Base-by-base conservation (phyloP, 2,329 filamentous ascomycete species). In the Colletotrichum sp. region DNA sequence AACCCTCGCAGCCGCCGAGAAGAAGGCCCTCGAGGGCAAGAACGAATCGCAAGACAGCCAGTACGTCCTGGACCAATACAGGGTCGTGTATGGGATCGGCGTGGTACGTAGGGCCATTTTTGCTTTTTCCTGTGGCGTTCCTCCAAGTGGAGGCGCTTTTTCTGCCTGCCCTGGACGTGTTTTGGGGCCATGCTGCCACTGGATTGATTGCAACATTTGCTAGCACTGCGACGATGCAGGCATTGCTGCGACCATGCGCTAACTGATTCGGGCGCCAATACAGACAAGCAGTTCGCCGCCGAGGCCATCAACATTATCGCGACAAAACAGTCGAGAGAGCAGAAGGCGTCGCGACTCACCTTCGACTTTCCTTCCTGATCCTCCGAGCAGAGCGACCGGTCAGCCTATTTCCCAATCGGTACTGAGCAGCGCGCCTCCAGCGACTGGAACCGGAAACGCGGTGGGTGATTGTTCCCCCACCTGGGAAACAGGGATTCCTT, bases 31-130 rank as follows among this genome's bases (percentile, higher is more conserved):
- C 9, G 78, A 83, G 7, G 84, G 82, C 68, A 80, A 75, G 72
- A 80, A 82, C 75, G 86, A 87, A 70, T 84, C 85, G 9, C 87
- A 88, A 78, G 87, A 89, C 79, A 89, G 85, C 81, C 87, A 88
- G 80, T 80, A 82, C 30, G 80, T 88, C 30, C 78, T 86, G 3
- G 82, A 85, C 44, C 81, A 81, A 71, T 83, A 87, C 77, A 84
- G 83, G 76, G 81, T 80, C 24, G 81, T 85, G 73, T 84, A 87
- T 73, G 86, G 85, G 71, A 81, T 85, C 18, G 84, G 81, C 63
- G 79, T 81, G 81, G 86, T 88, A 82, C 80, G 86, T 87, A 78
- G 21, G 24, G 21, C 6, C 66, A 67, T 63, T 15, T 26, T 74
- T 75, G 64, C 63, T 65, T 72, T 68, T 72, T 76, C 75, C 49